Conservation (phyloP, 257 asterid genomes). For the Echium plantagineum region DNA sequence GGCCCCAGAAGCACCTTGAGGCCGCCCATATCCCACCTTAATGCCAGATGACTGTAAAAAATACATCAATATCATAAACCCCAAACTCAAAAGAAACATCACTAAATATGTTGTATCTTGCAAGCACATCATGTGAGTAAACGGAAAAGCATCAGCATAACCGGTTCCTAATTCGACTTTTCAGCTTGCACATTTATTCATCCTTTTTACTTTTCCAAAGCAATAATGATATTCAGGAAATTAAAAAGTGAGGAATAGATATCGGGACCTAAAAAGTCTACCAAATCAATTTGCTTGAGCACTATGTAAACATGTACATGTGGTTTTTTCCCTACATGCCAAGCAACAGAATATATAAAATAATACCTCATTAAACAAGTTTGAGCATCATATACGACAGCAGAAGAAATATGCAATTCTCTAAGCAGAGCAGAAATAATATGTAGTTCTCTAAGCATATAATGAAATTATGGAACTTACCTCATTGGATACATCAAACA, state of each 20-base stretch:
- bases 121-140: background rate
- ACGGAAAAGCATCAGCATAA: no score
- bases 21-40: slow-evolving; percentile 58
- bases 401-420: slow-evolving; percentile 6
- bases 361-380: no score
- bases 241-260: no score
- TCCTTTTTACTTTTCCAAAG: background rate
- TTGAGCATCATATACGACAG: background rate
- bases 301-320: no score
- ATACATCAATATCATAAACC: background rate
- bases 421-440: background rate
- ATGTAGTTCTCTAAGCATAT: background rate
- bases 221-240: background rate
- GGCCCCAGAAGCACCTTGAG: slow-evolving; percentile 45
- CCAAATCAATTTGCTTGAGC: no score
- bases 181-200: background rate
- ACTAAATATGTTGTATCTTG: background rate
- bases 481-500: slow-evolving; percentile 17
- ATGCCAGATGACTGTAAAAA: slow-evolving; percentile 57
- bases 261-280: no score
- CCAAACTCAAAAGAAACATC: background rate
- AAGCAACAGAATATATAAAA: no score
- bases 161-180: background rate
- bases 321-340: no score
- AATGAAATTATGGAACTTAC: slow-evolving; percentile 19